Evolutionary conservation across 352 stramenopile species (phyloP).

Genomic region (Phytophthora fragariae): DNA sequence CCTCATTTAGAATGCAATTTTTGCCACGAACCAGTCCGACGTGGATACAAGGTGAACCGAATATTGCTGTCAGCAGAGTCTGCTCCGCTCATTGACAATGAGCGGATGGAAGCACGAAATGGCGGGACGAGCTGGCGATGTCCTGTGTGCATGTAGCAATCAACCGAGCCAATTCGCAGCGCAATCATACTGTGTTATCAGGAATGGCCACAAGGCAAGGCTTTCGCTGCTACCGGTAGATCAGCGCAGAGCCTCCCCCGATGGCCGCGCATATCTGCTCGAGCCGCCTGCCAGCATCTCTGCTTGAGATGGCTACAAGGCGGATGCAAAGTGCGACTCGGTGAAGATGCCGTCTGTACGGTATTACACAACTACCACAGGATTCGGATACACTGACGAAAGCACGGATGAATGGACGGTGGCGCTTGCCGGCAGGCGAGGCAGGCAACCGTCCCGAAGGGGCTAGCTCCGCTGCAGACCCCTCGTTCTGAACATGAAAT

Average conservation of each 20-base stretch:
- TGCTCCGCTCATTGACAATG: neutral
- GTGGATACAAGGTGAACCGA: constrained; percentile 20
- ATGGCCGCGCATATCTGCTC: neutral
- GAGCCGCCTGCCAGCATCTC: neutral
- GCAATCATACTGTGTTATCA: constrained; percentile 4
- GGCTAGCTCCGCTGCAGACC: neutral
- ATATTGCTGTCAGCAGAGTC: neutral
- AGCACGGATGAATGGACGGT: neutral
- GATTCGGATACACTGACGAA: neutral
- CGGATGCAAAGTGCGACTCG: neutral
- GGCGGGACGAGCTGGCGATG: neutral
- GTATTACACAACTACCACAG: constrained; percentile 8
- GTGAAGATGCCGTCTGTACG: constrained; percentile 1
- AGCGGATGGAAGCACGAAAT: neutral
- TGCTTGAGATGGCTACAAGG: neutral
- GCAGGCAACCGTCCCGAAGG: neutral
- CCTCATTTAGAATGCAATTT: neutral
- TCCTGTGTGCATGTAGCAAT: constrained; percentile 2
- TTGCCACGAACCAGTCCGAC: neutral
- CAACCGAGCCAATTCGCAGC: neutral
- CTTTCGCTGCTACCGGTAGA: no score
- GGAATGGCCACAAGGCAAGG: neutral
- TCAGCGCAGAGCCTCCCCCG: neutral
- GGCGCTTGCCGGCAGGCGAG: neutral
- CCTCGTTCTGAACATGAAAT: constrained; percentile 15